phyloP scores from a whole-genome alignment of 768 basidiomycete genomes.

The Rhodotorula sphaerocarpa region DNA sequence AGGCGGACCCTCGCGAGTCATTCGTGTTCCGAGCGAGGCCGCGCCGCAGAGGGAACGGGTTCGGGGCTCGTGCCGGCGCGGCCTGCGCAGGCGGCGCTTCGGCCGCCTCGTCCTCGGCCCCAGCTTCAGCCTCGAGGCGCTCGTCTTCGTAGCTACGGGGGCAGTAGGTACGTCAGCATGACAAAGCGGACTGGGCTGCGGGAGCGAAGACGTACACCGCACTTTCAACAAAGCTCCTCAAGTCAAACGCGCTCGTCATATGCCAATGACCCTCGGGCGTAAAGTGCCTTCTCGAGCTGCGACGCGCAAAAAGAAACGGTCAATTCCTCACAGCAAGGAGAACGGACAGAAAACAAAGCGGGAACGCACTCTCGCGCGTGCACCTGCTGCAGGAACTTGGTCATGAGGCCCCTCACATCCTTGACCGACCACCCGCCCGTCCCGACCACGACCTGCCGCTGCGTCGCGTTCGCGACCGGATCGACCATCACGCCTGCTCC shows the following conservation, averaged over 20 bases:
- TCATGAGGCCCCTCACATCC: slow-evolving; percentile 64
- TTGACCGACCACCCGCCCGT: slow-evolving; percentile 53
- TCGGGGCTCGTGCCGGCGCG: slow-evolving; percentile 12
- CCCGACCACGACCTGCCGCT: slow-evolving; percentile 45
- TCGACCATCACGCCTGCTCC: no score
- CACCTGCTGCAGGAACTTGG: slow-evolving; percentile 67
- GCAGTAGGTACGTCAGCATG: not conserved
- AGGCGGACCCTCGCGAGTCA: not conserved
- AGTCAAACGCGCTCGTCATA: slow-evolving; percentile 53
- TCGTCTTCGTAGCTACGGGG: slow-evolving; percentile 59
- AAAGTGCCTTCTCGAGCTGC: slow-evolving; percentile 74
- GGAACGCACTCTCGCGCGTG: slow-evolving; percentile 75
- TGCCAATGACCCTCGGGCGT: slow-evolving; percentile 80
- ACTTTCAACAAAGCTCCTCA: slow-evolving; percentile 71
- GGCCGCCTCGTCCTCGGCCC: slow-evolving; percentile 12
- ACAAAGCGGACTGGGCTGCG: not conserved
- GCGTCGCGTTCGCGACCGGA: no score
- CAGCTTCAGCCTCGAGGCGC: slow-evolving; percentile 41
- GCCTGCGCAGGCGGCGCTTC: slow-evolving; percentile 15
- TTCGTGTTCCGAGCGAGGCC: not conserved
- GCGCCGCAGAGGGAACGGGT: not conserved
- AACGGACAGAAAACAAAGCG: not conserved
- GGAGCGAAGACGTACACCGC: slow-evolving; percentile 56
- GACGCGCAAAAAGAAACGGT: not conserved
- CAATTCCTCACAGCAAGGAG: not conserved